phyloP scores from a whole-genome alignment of 192 early-diverging fungal species.

The Gonapodya sp. region DNA sequence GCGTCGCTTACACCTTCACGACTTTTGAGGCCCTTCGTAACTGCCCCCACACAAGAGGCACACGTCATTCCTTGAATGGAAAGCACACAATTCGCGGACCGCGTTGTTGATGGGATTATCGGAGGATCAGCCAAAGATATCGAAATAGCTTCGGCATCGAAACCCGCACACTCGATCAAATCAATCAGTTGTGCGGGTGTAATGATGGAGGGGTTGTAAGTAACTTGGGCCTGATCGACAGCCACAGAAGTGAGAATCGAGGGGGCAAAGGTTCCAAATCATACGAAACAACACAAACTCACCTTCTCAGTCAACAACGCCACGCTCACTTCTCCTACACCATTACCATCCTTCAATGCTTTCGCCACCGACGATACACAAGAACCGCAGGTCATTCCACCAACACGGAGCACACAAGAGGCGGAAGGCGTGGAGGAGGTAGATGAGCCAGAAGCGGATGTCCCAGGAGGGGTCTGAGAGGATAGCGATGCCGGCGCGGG shows the following conservation, averaged over 20 bases:
- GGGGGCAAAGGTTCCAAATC: no score
- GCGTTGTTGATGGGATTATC: not conserved
- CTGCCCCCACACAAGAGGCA: slow-evolving; percentile 77
- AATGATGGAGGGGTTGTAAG: slow-evolving; percentile 23
- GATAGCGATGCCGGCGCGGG: no score
- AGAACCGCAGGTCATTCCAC: slow-evolving; percentile 78
- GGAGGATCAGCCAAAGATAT: not conserved
- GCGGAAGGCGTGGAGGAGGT: not conserved
- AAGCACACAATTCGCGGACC: slow-evolving; percentile 18
- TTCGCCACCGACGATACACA: slow-evolving; percentile 66
- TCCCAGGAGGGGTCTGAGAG: no score
- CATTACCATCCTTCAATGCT: slow-evolving; percentile 32
- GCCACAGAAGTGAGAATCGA: no score
- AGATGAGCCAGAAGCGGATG: no score
- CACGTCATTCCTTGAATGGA: slow-evolving; percentile 93
- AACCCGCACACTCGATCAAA: slow-evolving; percentile 64
- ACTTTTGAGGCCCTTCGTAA: slow-evolving; percentile 59
- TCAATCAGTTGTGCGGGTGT: slow-evolving; percentile 28
- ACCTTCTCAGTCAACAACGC: slow-evolving; percentile 44
- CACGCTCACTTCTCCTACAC: slow-evolving; percentile 42
- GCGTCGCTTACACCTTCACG: slow-evolving; percentile 57
- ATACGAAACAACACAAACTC: no score
- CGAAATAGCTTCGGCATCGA: not conserved
- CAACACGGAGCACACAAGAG: not conserved
- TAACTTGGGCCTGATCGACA: slow-evolving; percentile 48